phyloP scores from a whole-genome alignment of 2,329 filamentous ascomycete species.

The Plectosphaerella cucumerina region DNA sequence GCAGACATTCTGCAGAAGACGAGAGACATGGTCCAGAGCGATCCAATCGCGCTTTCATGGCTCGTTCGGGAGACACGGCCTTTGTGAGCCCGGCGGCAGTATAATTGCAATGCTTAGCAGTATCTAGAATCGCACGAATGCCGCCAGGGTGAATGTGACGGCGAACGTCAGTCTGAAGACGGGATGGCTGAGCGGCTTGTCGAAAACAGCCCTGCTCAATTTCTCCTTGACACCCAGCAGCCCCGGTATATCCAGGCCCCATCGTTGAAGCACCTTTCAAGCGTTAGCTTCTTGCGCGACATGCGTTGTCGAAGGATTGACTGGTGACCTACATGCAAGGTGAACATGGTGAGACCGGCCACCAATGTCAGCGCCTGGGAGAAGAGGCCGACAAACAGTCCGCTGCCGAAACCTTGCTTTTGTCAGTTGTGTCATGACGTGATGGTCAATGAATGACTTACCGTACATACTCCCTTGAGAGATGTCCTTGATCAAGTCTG shows the following conservation, averaged over 20 bases:
- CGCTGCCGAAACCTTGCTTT: slow-evolving; percentile 54
- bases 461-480: slow-evolving; percentile 10
- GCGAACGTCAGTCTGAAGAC: slow-evolving; percentile 50
- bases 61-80: slow-evolving; percentile 80
- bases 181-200: slow-evolving; percentile 7
- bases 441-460: not conserved
- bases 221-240: slow-evolving; percentile 24
- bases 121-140: slow-evolving; percentile 39
- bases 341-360: slow-evolving; percentile 59
- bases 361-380: slow-evolving; percentile 66
- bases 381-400: slow-evolving; percentile 64
- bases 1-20: slow-evolving; percentile 79
- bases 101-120: not conserved
- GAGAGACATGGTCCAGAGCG: slow-evolving; percentile 67
- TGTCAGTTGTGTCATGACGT: not conserved
- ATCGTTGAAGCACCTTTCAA: slow-evolving; percentile 24
- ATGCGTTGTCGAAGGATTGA: too few species aligned
- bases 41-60: slow-evolving; percentile 72
- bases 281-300: too few species aligned
- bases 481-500: slow-evolving; percentile 8
- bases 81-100: slow-evolving; percentile 25
- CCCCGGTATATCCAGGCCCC: slow-evolving; percentile 25
- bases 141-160: slow-evolving; percentile 66
- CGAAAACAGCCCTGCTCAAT: slow-evolving; percentile 16
- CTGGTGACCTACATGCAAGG: slow-evolving; percentile 51